Base-by-base conservation (phyloP, 441 rosid genomes). In the Pelargonium australe region DNA sequence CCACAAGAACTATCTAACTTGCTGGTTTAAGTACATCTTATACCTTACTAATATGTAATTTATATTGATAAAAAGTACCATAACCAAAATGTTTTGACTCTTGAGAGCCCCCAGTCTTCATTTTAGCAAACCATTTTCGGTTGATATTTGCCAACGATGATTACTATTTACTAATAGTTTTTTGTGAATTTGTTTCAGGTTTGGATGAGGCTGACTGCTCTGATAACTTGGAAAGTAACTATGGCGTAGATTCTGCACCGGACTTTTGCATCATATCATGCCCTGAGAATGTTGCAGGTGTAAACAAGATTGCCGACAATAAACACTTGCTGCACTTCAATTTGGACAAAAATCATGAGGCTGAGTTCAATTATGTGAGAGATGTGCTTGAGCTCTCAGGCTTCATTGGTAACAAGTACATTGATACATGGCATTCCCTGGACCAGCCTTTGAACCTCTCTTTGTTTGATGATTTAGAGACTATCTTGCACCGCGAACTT, bases 361-460 rank as follows among this genome's bases (percentile, higher is more conserved):
- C 68, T 3, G 83, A 81, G 75, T 86, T 82, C 80, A 77, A 72
- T 66, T 89, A 84, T 47, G 87, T 87, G 49, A 82, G 70, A 76
- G 82, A 81, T 16, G 76, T 90, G 58, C 80, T 94, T 31, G 78
- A 83, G 65, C 63, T 83, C 44, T 89, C 96, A 10, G 96, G 96
- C 47, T 78, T 88, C 69, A 80, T 80, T 0, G 82, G 75, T 44
- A 80, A 79, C 41, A 84, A 81, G 43, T 11, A 47, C 63, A 64
- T 74, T 2, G 89, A 72, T 37, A 66, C 71, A 51, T 91, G 96
- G 96, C 63, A 82, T 75, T 76, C 91, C 2, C 45, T 83, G 73
- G 89, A 87, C 66, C 92, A 82, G 75, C 97, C 91, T 31, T 31
- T 94, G 68, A 79, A 87, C 73, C 91, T 91, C 19, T 75, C 79